These are phyloP conservation scores for Serendipita sp. DNA, from an alignment of 768 basidiomycete species.

Conservation along the genomic window DNA sequence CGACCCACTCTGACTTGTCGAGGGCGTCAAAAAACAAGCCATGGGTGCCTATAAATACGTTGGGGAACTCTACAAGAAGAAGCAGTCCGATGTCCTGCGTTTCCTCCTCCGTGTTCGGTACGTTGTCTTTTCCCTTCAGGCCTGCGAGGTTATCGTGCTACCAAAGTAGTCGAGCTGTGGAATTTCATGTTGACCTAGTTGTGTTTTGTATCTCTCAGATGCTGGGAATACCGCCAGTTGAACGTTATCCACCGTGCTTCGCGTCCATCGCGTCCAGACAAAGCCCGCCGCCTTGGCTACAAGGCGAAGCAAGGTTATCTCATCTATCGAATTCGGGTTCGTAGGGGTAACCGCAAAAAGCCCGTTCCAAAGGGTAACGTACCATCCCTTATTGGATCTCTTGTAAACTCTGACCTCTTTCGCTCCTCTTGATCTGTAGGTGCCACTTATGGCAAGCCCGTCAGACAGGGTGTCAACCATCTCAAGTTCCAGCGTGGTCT, in stretches of 20 bases:
- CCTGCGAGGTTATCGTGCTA: no score
- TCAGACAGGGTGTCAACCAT: slow-evolving; percentile 98
- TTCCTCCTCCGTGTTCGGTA: slow-evolving; percentile 95
- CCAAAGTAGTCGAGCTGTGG: no score
- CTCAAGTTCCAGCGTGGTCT: slow-evolving; percentile 93
- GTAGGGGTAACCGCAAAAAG: slow-evolving; percentile 98
- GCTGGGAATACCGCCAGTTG: slow-evolving; percentile 98
- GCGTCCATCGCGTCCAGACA: slow-evolving; percentile 96
- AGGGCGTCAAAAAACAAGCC: slow-evolving; percentile 19
- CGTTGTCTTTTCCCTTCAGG: slow-evolving; percentile 15
- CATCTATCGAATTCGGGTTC: slow-evolving; percentile 91
- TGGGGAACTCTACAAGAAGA: slow-evolving; percentile 95
- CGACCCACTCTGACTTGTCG: background rate
- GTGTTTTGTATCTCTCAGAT: slow-evolving; percentile 29
- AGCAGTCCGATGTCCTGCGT: slow-evolving; percentile 91
- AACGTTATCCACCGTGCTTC: slow-evolving; percentile 97
- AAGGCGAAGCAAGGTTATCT: slow-evolving; percentile 99
- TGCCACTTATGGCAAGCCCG: slow-evolving; percentile 98
- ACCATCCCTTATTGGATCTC: background rate
- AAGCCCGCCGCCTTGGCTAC: slow-evolving; percentile 96
- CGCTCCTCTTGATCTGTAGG: slow-evolving; percentile 26
- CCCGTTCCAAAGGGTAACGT: slow-evolving; percentile 83
- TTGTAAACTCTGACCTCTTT: background rate
- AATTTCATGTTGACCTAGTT: background rate
- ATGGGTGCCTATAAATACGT: slow-evolving; percentile 97